Percentiles rank a stretch among this genome's conserved stretches.
These are phyloP conservation scores for Truncatella angustata DNA, from an alignment of 2,329 filamentous ascomycete genomes.

Conservation along the genomic window DNA sequence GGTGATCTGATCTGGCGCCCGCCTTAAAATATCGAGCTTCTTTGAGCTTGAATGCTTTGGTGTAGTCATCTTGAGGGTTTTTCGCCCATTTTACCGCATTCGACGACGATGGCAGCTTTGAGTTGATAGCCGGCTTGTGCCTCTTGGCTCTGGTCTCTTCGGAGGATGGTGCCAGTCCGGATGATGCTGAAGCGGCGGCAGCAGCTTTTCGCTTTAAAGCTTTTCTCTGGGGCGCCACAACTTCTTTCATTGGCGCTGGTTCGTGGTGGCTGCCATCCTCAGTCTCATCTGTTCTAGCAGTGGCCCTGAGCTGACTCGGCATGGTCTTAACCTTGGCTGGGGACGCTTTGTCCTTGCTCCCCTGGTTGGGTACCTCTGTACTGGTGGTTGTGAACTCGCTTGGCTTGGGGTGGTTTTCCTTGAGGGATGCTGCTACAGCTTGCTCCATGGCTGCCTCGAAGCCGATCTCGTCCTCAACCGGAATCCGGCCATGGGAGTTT, in stretches of 20 bases:
- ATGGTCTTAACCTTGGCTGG: neutral
- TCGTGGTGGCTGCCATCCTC: neutral
- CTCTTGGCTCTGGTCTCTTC: neutral
- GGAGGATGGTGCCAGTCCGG: too few relatives aligned
- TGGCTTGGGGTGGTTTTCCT: neutral
- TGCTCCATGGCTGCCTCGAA: neutral
- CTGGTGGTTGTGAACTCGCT: neutral
- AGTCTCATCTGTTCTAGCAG: neutral
- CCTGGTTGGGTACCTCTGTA: too few relatives aligned
- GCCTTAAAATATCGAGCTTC: conserved; percentile 1
- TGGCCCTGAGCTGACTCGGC: too few relatives aligned
- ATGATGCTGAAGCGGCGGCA: neutral
- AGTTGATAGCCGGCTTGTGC: neutral
- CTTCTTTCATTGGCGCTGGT: neutral
- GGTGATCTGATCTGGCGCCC: neutral
- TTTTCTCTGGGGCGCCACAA: neutral
- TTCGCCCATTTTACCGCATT: neutral
- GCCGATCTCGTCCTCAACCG: neutral
- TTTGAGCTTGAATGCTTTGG: neutral
- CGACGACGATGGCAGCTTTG: neutral
- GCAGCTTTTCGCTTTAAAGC: neutral
- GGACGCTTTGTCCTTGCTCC: neutral
- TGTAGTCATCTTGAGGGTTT: neutral
- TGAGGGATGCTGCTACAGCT: neutral
- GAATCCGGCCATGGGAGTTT: neutral